Conservation (phyloP, 1,139 yeast genomes). For the Saccharomycopsis hybrid region DNA sequence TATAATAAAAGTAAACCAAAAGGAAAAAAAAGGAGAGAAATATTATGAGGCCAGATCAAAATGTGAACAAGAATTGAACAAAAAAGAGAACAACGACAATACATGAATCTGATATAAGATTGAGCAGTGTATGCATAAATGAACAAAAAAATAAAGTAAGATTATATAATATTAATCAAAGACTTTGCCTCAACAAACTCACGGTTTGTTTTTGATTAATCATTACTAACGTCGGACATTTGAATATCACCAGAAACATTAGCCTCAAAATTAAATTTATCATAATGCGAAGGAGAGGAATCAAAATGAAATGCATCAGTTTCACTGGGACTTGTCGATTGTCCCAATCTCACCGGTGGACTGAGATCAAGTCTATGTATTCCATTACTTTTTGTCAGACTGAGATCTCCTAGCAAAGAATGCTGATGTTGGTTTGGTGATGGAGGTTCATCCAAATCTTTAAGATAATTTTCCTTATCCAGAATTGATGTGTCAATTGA, state of each 20-base stretch:
- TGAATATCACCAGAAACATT: constrained; percentile 18
- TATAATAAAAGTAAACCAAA: no score
- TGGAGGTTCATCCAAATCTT: not conserved
- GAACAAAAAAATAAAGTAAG: no score
- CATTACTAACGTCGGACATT: constrained; percentile 9
- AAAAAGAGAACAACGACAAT: no score
- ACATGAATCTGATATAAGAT: no score
- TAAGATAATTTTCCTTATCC: constrained; percentile 3
- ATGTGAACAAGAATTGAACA: no score
- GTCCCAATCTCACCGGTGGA: not conserved
- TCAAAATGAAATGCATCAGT: not conserved
- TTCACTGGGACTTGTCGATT: not conserved
- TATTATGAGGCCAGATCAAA: no score
- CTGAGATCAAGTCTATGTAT: not conserved
- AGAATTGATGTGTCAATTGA: constrained; percentile 6
- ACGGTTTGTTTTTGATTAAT: not conserved
- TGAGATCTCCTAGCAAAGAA: not conserved
- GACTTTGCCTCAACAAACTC: no score
- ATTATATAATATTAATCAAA: no score
- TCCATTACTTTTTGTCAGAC: not conserved
- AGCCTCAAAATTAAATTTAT: constrained; percentile 17
- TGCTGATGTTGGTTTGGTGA: not conserved
- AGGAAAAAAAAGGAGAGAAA: no score
- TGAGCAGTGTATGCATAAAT: no score
- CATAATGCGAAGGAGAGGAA: not conserved